Evolutionary conservation across 495 filamentous ascomycete species (phyloP), one percentile per base, ranked within the genome.

Genomic region (Talaromyces liani): DNA sequence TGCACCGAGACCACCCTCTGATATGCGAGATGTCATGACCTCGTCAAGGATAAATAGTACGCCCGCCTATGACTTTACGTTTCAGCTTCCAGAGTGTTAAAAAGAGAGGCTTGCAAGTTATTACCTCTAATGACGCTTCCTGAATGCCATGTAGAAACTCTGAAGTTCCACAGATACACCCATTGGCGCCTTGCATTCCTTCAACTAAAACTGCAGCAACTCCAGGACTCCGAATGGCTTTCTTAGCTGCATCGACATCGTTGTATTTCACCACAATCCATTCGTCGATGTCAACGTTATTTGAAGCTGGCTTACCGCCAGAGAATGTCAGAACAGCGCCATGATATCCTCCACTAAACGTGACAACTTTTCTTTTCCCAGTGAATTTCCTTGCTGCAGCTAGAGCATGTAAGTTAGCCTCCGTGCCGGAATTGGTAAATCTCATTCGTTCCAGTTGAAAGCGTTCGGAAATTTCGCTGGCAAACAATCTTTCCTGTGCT

Each of bases 121-220:
- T 16, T 18, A 45, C 41, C 14, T 45, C 41, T 18, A 14, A 45
- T 18, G 41, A 16, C 3, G 24, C 36, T 64, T 55, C 71, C 25
- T 71, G 73, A 12, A 77, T 58, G 22, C 66, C 65, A 31, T 66
- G 65, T 39, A 75, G 55, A 47, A 85, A 87, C 9, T 73, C 73
- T 8, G 51, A 58, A 1, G 36, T 72, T 0, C 71, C 81, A n/a
- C 68, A 62, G 47, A 84, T 77, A 54, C 75, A 76, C 0, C 83
- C 81, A 2, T 80, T 80, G 22, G 73, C 69, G 0, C 83, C 82
- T 60, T 83, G 81, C 73, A 87, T 79, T n/a, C 72, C 70, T 68
- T 86, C 84, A 0, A 86, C 70, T n/a, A 87, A 34, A 41, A 86
- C 81, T 1, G 78, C 82, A 9, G 83, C 84, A 0, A 87, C 64